Conservation (phyloP, 768 basidiomycete species). For the Termitomyces heimii region DNA sequence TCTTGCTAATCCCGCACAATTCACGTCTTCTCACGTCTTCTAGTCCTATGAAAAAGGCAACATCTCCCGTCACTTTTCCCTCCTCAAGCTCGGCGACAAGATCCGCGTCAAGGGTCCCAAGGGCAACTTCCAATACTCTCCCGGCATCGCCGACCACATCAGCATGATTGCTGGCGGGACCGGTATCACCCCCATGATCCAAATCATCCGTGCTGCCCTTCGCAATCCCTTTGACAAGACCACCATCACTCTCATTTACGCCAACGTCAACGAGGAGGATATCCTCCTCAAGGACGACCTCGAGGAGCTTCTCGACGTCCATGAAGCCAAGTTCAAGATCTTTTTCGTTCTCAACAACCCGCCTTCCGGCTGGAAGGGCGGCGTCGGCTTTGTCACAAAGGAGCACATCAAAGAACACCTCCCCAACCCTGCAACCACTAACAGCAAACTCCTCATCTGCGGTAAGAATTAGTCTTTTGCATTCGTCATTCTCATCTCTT, state of each 20-base stretch:
- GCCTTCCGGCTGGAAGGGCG: slow-evolving; percentile 80
- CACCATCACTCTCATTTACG: slow-evolving; percentile 84
- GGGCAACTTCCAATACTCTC: slow-evolving; percentile 85
- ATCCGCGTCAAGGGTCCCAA: slow-evolving; percentile 94
- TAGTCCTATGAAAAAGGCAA: slow-evolving; percentile 97
- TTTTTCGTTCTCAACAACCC: slow-evolving; percentile 95
- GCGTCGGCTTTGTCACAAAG: slow-evolving; percentile 89
- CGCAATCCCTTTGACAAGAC: slow-evolving; percentile 86
- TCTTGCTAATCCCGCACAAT: background rate
- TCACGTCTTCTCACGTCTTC: background rate
- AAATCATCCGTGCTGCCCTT: slow-evolving; percentile 92
- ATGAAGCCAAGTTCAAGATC: slow-evolving; percentile 64
- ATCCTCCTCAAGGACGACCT: slow-evolving; percentile 89
- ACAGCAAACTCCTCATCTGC: slow-evolving; percentile 85
- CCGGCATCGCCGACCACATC: slow-evolving; percentile 67
- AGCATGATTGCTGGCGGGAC: slow-evolving; percentile 99
- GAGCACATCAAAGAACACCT: slow-evolving; percentile 84
- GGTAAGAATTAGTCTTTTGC: slow-evolving; percentile 32
- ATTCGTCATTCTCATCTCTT: background rate
- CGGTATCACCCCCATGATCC: slow-evolving; percentile 98
- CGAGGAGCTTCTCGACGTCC: slow-evolving; percentile 62
- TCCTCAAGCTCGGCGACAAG: slow-evolving; percentile 82
- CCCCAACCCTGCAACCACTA: slow-evolving; percentile 51
- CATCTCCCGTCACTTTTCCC: slow-evolving; percentile 81
- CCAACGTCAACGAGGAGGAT: slow-evolving; percentile 90